Base-by-base conservation (phyloP, 75 land plant species). In the Isoetes taiwanensis region DNA sequence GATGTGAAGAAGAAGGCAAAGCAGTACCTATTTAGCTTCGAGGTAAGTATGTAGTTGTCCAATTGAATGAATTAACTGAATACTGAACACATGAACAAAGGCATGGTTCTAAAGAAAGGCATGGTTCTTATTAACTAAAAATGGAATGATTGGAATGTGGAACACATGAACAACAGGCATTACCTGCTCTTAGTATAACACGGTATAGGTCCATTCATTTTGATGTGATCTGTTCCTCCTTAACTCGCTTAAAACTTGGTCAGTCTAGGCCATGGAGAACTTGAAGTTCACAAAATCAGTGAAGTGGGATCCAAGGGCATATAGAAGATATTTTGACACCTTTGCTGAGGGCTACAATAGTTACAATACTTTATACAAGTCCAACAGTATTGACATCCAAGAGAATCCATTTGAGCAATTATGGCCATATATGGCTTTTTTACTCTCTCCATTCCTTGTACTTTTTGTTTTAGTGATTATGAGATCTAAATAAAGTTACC, bases 1-100 rank as follows among this genome's bases (percentile, higher is more conserved):
- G 34, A 28, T 43, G 82, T 88, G 43, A 73, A 76, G 60, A 88
- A 84, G 65, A 76, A 69, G 55, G 95, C 95, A 37, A 73, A 69
- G 58, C 85, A 88, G 32, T 60, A 83, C 9, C 35, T 72, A 32
- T 80, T 66, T 59, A 64, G 88, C 11, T 88, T 84, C 52, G 58
- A 84, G 85, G 95, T 87, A 78, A 58, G 30, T 32, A 9, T 2
- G 25, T 32, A 21, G 26, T 27, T 25, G 35, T 4, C 28, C 30
- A 0, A 54, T 25, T 54, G 10, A 54, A 21, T 33, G 10, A n/a
- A 11, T 61, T 30, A 12, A 14, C 17, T 11, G 11, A 14, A 10
- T 41, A 30, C 19, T 20, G 26, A 23, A 10, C 43, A 28, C 17
- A 38, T 54, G 24, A 52, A 16, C 8, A 37, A 16, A n/a, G n/a